These are phyloP conservation scores for Coprinopsis marcescibilis DNA, from an alignment of 768 basidiomycete genomes.

Conservation along the genomic window DNA sequence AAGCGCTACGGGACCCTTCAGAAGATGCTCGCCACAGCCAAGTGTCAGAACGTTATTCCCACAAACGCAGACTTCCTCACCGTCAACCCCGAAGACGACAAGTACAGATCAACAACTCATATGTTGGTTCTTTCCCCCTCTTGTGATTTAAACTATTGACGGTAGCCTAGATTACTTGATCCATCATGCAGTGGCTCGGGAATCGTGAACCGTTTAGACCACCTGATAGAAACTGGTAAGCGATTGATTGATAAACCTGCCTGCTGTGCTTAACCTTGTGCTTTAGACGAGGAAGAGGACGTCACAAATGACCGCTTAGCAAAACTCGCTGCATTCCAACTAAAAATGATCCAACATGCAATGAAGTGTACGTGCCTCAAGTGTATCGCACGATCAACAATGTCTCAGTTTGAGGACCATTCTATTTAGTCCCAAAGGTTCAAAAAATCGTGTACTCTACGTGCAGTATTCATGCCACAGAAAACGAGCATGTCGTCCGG, in stretches of 20 bases:
- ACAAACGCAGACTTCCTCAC: constrained; percentile 81
- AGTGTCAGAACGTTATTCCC: constrained; percentile 74
- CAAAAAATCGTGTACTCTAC: constrained; percentile 92
- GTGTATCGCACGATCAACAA: too few relatives aligned
- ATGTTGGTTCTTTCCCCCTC: constrained; percentile 47
- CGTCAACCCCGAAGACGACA: constrained; percentile 58
- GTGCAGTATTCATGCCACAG: constrained; percentile 87
- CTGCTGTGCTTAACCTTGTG: constrained; percentile 2
- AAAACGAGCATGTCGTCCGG: constrained; percentile 90
- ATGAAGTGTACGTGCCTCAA: constrained; percentile 70
- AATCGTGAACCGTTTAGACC: constrained; percentile 84
- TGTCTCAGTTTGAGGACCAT: too few relatives aligned
- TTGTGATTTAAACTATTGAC: neutral
- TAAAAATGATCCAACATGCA: constrained; percentile 88
- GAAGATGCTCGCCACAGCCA: constrained; percentile 79
- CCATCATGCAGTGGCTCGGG: constrained; percentile 96
- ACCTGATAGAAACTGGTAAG: constrained; percentile 71
- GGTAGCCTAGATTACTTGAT: constrained; percentile 66
- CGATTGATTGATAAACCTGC: constrained; percentile 5
- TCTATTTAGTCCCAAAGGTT: constrained; percentile 62
- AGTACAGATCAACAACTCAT: constrained; percentile 69
- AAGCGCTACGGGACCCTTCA: constrained; percentile 78
- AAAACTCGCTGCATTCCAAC: constrained; percentile 84
- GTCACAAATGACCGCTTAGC: constrained; percentile 64
- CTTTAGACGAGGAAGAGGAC: constrained; percentile 43